These are phyloP conservation scores for Cenchrus americanus DNA, from an alignment of 176 grass and related monocot genomes.

Conservation along the genomic window DNA sequence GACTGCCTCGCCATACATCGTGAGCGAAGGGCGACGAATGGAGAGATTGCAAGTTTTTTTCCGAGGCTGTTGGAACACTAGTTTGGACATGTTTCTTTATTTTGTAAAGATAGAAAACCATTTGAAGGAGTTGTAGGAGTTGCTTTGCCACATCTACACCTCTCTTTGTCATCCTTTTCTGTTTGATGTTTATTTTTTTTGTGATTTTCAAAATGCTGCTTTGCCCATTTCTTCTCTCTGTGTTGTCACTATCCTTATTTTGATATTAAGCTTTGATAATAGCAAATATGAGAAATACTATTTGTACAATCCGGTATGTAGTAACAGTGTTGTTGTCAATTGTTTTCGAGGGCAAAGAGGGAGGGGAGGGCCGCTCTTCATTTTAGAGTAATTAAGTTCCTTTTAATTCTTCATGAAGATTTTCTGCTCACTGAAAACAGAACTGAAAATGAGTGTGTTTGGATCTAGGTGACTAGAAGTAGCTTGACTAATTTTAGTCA, in stretches of 20 bases:
- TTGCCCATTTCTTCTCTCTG: background rate
- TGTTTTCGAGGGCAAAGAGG: background rate
- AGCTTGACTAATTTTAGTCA: too few species aligned
- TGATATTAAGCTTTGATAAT: background rate
- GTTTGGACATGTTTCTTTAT: too few species aligned
- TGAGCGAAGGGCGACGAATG: too few species aligned
- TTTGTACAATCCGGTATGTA: background rate
- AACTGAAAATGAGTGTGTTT: background rate
- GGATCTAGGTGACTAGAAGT: too few species aligned
- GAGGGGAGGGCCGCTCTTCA: background rate
- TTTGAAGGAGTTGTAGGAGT: too few species aligned
- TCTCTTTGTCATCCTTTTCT: too few species aligned
- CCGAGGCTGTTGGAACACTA: too few species aligned
- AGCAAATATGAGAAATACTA: background rate
- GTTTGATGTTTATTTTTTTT: too few species aligned
- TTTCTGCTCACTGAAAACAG: background rate
- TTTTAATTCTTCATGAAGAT: background rate
- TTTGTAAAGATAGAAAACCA: too few species aligned
- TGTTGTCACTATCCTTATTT: background rate
- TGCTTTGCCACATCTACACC: too few species aligned
- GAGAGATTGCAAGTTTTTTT: too few species aligned
- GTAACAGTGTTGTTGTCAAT: background rate
- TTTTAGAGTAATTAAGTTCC: background rate
- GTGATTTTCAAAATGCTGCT: background rate
- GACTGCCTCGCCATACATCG: too few species aligned